These are phyloP conservation scores for Hyaloscypha hepaticicola DNA, from an alignment of 495 filamentous ascomycete genomes.

Conservation along the genomic window DNA sequence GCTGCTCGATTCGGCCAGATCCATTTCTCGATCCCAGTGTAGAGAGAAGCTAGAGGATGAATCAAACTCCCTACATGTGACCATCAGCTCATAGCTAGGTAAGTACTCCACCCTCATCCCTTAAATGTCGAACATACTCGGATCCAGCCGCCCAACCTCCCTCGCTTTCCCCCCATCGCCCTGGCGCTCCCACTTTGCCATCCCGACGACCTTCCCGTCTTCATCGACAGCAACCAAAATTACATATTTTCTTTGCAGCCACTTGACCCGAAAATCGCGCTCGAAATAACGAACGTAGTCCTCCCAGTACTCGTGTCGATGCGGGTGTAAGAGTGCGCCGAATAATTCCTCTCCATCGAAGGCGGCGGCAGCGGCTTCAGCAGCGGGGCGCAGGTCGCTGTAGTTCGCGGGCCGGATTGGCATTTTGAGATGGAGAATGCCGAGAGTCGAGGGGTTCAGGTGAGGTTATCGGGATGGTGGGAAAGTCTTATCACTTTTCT, in stretches of 20 bases:
- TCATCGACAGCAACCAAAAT: conserved; percentile 8
- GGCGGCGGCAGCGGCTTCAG: neutral
- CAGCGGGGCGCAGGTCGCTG: conserved; percentile 7
- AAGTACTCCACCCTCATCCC: neutral
- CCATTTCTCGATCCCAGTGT: neutral
- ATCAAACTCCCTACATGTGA: neutral
- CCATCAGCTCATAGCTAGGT: neutral
- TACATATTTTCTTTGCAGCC: neutral
- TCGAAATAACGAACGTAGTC: conserved; percentile 7
- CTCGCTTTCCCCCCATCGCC: neutral
- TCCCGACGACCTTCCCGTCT: conserved; percentile 1
- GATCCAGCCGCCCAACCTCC: neutral
- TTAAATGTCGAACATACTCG: neutral
- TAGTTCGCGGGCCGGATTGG: neutral
- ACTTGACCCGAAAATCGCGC: conserved; percentile 3
- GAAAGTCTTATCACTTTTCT: neutral
- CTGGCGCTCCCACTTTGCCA: conserved; percentile 13
- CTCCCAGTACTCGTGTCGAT: conserved; percentile 1
- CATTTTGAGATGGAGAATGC: neutral
- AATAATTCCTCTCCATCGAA: conserved; percentile 14
- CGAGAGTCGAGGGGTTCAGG: neutral
- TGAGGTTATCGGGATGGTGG: neutral
- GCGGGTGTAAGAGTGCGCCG: conserved; percentile 6
- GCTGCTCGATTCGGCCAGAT: conserved; percentile 14
- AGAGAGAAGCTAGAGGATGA: neutral